Conservation (phyloP, 108 stramenopile genomes). For the Skeletonema menzelii region DNA sequence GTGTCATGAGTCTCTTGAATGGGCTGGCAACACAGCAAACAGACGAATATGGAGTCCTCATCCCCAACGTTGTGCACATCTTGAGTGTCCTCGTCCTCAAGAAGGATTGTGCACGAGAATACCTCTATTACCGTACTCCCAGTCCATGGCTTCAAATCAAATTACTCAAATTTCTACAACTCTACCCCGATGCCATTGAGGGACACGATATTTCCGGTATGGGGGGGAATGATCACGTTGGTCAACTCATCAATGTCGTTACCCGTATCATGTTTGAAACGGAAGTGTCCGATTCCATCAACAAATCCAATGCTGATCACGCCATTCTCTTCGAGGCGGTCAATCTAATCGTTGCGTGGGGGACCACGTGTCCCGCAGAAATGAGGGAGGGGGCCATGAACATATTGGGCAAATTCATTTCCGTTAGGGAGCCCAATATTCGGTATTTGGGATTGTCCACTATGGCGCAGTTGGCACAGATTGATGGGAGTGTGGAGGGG, state of each 20-base stretch:
- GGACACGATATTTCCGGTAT: conserved; percentile 48
- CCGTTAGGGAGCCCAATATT: conserved; percentile 94
- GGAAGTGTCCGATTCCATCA: conserved; percentile 92
- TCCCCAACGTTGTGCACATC: conserved; percentile 92
- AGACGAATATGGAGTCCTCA: conserved; percentile 79
- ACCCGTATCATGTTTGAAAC: conserved; percentile 89
- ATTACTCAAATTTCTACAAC: conserved; percentile 91
- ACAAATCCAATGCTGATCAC: conserved; percentile 98
- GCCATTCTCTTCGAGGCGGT: conserved; percentile 96
- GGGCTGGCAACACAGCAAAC: conserved; percentile 82
- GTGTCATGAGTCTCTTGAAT: conserved; percentile 86
- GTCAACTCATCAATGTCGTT: conserved; percentile 83
- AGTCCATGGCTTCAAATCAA: conserved; percentile 96
- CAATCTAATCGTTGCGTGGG: conserved; percentile 92
- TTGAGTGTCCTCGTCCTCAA: conserved; percentile 88
- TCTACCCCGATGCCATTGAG: conserved; percentile 79
- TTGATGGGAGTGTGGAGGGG: conserved; percentile 82
- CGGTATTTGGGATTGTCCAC: conserved; percentile 95
- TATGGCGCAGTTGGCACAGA: conserved; percentile 92
- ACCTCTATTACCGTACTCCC: conserved; percentile 95
- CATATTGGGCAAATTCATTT: conserved; percentile 93
- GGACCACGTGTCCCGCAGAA: conserved; percentile 67
- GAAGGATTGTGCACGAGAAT: conserved; percentile 84
- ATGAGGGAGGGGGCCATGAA: conserved; percentile 89
- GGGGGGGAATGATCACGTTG: conserved; percentile 67